phyloP scores from a whole-genome alignment of 768 basidiomycete genomes.

The Lentinula detonsa region DNA sequence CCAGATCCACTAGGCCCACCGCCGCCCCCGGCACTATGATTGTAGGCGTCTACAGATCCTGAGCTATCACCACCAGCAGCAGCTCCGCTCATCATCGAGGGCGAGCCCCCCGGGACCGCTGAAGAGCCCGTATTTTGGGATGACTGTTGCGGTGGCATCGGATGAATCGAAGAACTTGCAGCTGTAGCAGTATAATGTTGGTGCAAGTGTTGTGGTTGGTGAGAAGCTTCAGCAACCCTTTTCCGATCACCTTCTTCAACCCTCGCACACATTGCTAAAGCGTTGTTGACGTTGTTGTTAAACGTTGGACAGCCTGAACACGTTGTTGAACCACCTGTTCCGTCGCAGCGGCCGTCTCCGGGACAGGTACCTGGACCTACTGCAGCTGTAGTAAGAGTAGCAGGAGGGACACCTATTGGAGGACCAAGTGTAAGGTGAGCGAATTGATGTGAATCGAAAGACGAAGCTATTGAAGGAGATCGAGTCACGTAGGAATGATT shows the following conservation, averaged over 20 bases:
- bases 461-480: not conserved
- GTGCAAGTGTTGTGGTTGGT: conserved; percentile 11
- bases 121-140: conserved; percentile 5
- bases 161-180: not conserved
- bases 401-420: conserved; percentile 34
- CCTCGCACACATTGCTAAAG: conserved; percentile 39
- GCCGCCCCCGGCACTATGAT: not conserved
- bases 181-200: conserved; percentile 17
- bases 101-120: not conserved
- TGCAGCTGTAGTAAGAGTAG: not conserved
- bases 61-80: not conserved
- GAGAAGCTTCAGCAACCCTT: conserved; percentile 14
- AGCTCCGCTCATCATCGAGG: conserved; percentile 1
- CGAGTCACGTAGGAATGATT: not conserved
- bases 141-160: conserved; percentile 1
- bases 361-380: conserved; percentile 75
- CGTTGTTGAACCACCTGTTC: conserved; percentile 88
- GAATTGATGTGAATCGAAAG: not conserved
- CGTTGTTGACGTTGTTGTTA: conserved; percentile 92
- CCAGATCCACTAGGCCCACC: not conserved
- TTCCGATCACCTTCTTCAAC: conserved; percentile 26
- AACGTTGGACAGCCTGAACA: conserved; percentile 96
- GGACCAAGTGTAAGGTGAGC: not conserved
- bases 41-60: not conserved
- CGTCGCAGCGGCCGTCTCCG: conserved; percentile 96